phyloP scores from a whole-genome alignment of 2,329 filamentous ascomycete genomes.

The Pseudocercospora macadamiae region DNA sequence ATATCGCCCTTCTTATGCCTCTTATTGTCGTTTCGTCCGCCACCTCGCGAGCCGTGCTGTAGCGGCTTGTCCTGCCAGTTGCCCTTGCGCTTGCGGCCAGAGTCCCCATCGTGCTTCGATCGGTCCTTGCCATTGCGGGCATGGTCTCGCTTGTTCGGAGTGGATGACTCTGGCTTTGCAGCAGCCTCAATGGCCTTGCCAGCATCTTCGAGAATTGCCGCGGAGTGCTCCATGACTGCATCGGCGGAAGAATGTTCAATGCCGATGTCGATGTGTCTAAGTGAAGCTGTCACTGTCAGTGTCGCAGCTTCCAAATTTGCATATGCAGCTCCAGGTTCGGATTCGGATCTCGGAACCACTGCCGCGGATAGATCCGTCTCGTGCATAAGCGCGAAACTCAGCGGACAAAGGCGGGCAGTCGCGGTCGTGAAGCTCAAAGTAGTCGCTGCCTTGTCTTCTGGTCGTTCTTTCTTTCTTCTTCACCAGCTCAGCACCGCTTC shows the following conservation, averaged over 20 bases:
- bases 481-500: slow-evolving; percentile 34
- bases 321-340: background rate
- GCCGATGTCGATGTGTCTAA: background rate
- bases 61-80: slow-evolving; percentile 31
- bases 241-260: background rate
- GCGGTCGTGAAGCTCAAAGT: background rate
- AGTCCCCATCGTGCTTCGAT: slow-evolving; percentile 18
- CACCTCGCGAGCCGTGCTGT: slow-evolving; percentile 26
- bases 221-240: slow-evolving; percentile 37
- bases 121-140: slow-evolving; percentile 1
- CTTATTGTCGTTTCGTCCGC: slow-evolving; percentile 35
- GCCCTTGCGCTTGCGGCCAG: slow-evolving; percentile 34
- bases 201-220: slow-evolving; percentile 37
- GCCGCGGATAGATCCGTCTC: background rate
- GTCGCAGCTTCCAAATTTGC: background rate
- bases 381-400: too few relatives aligned
- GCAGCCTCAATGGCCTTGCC: slow-evolving; percentile 26
- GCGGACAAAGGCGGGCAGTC: too few relatives aligned
- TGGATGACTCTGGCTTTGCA: slow-evolving; percentile 19
- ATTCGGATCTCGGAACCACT: background rate
- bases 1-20: slow-evolving; percentile 65
- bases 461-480: slow-evolving; percentile 13
- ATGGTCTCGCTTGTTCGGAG: slow-evolving; percentile 12
- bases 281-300: background rate
- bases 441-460: too few relatives aligned